A percentile compares a stretch with the other conserved stretches of the same genome.
Evolutionary conservation across 2,329 filamentous ascomycete species (phyloP).

Genomic region (Lojkania enalia): DNA sequence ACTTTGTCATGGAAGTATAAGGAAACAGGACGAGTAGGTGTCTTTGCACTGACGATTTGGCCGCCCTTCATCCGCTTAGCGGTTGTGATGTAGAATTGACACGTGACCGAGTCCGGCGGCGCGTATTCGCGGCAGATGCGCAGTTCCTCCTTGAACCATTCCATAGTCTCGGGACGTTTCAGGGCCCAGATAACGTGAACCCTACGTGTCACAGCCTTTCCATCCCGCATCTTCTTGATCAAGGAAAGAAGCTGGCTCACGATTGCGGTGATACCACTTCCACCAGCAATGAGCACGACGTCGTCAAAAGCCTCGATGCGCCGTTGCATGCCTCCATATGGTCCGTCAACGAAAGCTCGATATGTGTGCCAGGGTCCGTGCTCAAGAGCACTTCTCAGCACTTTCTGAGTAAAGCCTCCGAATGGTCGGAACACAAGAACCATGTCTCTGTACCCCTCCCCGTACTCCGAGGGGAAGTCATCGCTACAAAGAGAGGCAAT

Average conservation of each 20-base stretch:
- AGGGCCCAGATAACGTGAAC: conserved; percentile 94
- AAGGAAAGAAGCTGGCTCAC: conserved; percentile 88
- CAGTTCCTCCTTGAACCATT: conserved; percentile 96
- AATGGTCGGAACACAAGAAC: conserved; percentile 91
- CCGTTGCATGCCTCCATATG: conserved; percentile 91
- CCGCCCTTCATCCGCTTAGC: conserved; percentile 62
- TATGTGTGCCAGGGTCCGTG: conserved; percentile 92
- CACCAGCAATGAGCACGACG: conserved; percentile 88
- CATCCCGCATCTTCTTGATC: conserved; percentile 95
- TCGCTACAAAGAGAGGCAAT: conserved; percentile 91
- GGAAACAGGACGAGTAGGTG: conserved; percentile 64
- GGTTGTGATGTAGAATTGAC: conserved; percentile 92
- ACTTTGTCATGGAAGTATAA: conserved; percentile 82
- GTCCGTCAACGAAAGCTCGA: conserved; percentile 87
- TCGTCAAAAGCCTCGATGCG: conserved; percentile 92
- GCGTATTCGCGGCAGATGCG: conserved; percentile 89
- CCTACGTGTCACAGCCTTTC: conserved; percentile 87
- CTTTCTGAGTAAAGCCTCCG: conserved; percentile 83
- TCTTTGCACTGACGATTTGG: conserved; percentile 55
- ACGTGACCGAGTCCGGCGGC: conserved; percentile 84
- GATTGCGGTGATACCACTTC: conserved; percentile 90
- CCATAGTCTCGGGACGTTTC: conserved; percentile 88
- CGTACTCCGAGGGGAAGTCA: conserved; percentile 90
- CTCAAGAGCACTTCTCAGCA: conserved; percentile 78
- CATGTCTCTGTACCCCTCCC: conserved; percentile 84